Evolutionary conservation across 192 early-diverging fungal species (phyloP).

Genomic region (Coemansia sp.): DNA sequence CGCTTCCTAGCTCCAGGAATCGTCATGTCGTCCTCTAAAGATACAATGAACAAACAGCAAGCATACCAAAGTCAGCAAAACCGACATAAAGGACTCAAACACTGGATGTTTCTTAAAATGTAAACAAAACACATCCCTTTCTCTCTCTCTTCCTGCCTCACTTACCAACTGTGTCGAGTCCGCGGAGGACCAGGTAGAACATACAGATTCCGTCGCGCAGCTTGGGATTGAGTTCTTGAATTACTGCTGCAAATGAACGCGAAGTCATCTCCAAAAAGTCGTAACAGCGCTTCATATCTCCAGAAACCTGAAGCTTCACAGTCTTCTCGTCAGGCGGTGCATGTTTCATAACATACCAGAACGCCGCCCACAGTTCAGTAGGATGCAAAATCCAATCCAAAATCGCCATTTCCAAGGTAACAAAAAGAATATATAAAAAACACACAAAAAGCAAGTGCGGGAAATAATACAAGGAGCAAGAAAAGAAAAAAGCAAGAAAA

Average conservation of each 20-base stretch:
- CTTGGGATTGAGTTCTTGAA: conserved; percentile 77
- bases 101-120: background rate
- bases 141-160: background rate
- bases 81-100: background rate
- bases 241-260: conserved; percentile 94
- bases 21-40: conserved; percentile 92
- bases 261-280: conserved; percentile 90
- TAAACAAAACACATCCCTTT: background rate
- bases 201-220: conserved; percentile 84
- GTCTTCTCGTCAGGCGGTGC: conserved; percentile 57
- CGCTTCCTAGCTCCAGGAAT: conserved; percentile 73
- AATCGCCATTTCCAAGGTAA: conserved; percentile 43
- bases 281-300: conserved; percentile 73
- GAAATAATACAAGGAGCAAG: background rate
- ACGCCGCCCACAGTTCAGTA: conserved; percentile 77
- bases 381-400: conserved; percentile 75
- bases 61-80: background rate
- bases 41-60: background rate
- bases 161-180: conserved; percentile 89
- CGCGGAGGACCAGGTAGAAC: conserved; percentile 94
- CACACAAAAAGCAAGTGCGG: background rate
- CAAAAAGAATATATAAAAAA: background rate
- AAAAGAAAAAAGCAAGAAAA: background rate
- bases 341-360: conserved; percentile 62
- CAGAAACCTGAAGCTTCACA: conserved; percentile 50